Base-by-base conservation (phyloP, 2,329 filamentous ascomycete species). In the Colletotrichum magnum region DNA sequence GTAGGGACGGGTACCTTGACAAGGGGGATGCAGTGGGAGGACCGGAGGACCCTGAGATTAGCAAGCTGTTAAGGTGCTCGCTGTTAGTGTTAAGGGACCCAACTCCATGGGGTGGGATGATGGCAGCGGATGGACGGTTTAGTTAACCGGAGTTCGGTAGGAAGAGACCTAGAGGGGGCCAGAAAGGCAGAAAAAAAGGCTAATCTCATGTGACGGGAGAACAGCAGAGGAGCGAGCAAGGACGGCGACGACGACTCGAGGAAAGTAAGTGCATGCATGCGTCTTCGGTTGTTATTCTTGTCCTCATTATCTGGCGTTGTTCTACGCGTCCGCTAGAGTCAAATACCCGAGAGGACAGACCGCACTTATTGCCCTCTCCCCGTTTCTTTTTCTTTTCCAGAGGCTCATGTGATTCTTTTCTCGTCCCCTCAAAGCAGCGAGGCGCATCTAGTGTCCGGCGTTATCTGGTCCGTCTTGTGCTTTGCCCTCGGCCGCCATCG, bases 1-100 rank as follows among this genome's bases (percentile, higher is more conserved):
- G 52, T 50, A 67, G 58, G 64, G 51, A 63, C 58, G 58, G 41
- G 50, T 53, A 62, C n/a, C 43, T 63, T n/a, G 45, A 43, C 32
- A 32, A 61, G 45, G 58, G 64, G 51, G 47, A 10, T 36, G 21
- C 7, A 61, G 21, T 48, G 63, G 26, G 28, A 39, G 56, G 41
- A 32, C 21, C 21, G 21, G 21, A 66, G 51, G 66, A 69, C 56
- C 66, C 66, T 66, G 54, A 59, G 48, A 52, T 59, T 58, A 41
- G 47, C 47, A 54, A 43, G 53, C 28, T 51, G 48, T 28, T 59
- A 24, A 24, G 21, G 21, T 24, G 21, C 21, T 24, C 21, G 3
- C 21, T 24, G 3, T 24, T 24, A 24, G 21, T 24, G 21, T 24
- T 24, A 36, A 36, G 32, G 28, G 7, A 18, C 54, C 54, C 59